Base-by-base conservation (phyloP, 192 early-diverging fungal species). In the Coemansia sp. region DNA sequence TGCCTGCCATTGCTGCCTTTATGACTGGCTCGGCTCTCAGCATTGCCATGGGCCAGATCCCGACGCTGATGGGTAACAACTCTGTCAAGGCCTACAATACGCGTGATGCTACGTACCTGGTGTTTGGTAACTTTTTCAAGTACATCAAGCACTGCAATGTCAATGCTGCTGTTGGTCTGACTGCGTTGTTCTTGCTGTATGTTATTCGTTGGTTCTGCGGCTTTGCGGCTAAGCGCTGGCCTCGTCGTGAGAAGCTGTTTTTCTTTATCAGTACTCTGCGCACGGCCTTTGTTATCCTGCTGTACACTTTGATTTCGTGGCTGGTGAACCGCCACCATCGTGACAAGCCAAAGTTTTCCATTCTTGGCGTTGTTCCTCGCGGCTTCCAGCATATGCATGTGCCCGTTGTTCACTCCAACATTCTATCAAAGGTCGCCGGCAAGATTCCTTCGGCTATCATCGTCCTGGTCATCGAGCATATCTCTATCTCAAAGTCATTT, bases 401-500 rank as follows among this genome's bases (percentile, higher is more conserved):
- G 4, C 85, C 87, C 2, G 45, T 58, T 10, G 43, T 89, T 39
- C 61, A 64, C 46, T 50, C 63, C 4, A 39, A 72, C 6, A 59
- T 87, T 15, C 58, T 91, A 28, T 62, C 80, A 10, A 44, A 49
- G 10, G 55, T 84, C 13, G 66, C 67, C 0, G 53, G 70, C 19
- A 78, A 88, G 42, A 38, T 88, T 14, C 78, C 83, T 23, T 79
- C 82, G 22, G 79, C 89, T 14, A 68, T 87, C 19, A 72, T 97
- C 4, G 77, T 94, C 32, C 62, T 83, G 41, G 81, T 97, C 36
- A 77, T 97, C 50, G 94, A 97, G 72, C 93, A 95, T 58, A 83
- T 93, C 65, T 88, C 91, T 20, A 87, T 97, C 48, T 74, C 83
- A 43, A 93, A 90, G 74, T 87, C 85, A 30, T 92, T 92, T 73